phyloP scores from a whole-genome alignment of 208 protist species.

The Phytomonas sp. region DNA sequence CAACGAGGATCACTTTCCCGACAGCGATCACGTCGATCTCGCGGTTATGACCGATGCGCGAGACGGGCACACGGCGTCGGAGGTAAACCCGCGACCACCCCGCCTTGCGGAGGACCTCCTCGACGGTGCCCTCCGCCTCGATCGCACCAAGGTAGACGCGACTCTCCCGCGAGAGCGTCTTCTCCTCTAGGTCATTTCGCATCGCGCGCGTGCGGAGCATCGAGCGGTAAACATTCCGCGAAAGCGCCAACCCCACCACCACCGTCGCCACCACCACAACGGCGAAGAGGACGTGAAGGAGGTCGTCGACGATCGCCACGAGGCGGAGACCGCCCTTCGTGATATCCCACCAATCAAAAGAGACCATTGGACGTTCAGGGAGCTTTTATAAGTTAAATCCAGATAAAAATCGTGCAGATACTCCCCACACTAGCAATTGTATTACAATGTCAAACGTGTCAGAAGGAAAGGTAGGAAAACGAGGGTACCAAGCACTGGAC shows the following conservation, averaged over 20 bases:
- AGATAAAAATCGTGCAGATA: not conserved
- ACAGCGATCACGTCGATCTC: conserved; percentile 86
- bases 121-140: conserved; percentile 65
- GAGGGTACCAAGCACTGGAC: not conserved
- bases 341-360: not conserved
- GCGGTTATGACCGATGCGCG: conserved; percentile 74
- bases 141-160: conserved; percentile 46
- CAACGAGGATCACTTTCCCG: conserved; percentile 65
- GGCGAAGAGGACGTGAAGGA: conserved; percentile 31
- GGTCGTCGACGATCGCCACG: conserved; percentile 15
- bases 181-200: conserved; percentile 27
- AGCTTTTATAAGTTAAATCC: not conserved
- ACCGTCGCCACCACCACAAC: conserved; percentile 29
- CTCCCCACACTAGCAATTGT: not conserved
- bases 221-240: conserved; percentile 34
- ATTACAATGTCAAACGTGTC: conserved; percentile 8
- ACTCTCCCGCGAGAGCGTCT: conserved; percentile 22
- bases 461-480: conserved; percentile 10
- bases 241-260: conserved; percentile 32
- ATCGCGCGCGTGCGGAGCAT: conserved; percentile 36
- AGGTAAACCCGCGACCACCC: conserved; percentile 78
- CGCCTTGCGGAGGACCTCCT: conserved; percentile 48
- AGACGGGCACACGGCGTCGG: conserved; percentile 62
- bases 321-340: not conserved
- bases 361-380: not conserved